Percentiles rank a stretch among this genome's conserved stretches.
Conservation (phyloP, 2,329 filamentous ascomycete species). For the Fusarium floridanum region DNA sequence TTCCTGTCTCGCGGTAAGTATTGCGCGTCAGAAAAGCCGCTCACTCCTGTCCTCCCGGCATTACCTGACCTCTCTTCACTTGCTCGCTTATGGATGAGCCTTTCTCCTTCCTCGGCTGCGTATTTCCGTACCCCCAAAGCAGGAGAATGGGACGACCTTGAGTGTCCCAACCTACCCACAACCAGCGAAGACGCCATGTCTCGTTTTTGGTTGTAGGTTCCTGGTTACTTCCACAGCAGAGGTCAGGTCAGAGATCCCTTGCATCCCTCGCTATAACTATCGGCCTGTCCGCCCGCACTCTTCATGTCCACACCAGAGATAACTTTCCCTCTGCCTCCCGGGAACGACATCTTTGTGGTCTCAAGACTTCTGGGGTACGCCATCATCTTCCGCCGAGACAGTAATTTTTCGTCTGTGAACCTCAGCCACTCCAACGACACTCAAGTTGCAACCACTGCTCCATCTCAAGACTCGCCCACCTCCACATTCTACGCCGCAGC, state of each 20-base stretch:
- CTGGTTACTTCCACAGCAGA: conserved; percentile 38
- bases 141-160: conserved; percentile 15
- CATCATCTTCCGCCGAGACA: conserved; percentile 45
- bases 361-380: conserved; percentile 43
- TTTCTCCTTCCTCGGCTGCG: conserved; percentile 32
- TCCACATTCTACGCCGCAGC: conserved; percentile 39
- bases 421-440: conserved; percentile 32
- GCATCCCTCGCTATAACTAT: conserved; percentile 40
- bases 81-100: conserved; percentile 14
- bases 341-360: conserved; percentile 31
- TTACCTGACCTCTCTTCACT: conserved; percentile 7
- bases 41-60: not conserved
- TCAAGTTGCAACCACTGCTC: conserved; percentile 3
- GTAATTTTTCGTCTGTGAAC: conserved; percentile 39
- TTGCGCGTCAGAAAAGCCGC: not conserved
- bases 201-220: conserved; percentile 40
- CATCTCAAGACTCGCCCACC: conserved; percentile 17
- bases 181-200: conserved; percentile 37
- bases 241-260: conserved; percentile 38
- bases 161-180: conserved; percentile 34
- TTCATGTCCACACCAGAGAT: conserved; percentile 41
- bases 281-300: conserved; percentile 41
- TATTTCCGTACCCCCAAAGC: conserved; percentile 34
- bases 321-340: conserved; percentile 29
- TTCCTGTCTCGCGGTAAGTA: too few species aligned